Evolutionary conservation across 1,139 yeast species (phyloP).

Genomic region (Torulaspora pretoriensis): DNA sequence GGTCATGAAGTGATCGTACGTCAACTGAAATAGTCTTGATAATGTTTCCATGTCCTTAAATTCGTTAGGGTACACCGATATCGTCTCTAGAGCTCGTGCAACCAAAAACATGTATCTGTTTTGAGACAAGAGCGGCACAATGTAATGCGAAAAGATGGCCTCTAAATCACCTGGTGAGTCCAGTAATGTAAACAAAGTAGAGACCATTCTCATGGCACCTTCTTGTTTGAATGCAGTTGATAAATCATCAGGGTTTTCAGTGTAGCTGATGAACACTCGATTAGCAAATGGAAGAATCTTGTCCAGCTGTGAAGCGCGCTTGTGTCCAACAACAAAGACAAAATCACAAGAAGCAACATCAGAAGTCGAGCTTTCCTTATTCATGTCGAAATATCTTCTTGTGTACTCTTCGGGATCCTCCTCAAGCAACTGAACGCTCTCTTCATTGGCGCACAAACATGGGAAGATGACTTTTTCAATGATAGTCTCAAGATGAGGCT

Average conservation of each 20-base stretch:
- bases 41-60: slow-evolving; percentile 52
- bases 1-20: slow-evolving; percentile 37
- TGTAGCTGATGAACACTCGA: slow-evolving; percentile 45
- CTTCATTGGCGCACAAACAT: slow-evolving; percentile 52
- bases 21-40: slow-evolving; percentile 59
- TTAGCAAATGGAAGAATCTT: slow-evolving; percentile 47
- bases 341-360: slow-evolving; percentile 82
- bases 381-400: slow-evolving; percentile 63
- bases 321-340: slow-evolving; percentile 46
- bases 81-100: slow-evolving; percentile 80
- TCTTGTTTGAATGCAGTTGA: slow-evolving; percentile 66
- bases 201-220: slow-evolving; percentile 76
- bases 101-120: slow-evolving; percentile 66
- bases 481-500: slow-evolving; percentile 55
- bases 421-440: slow-evolving; percentile 58
- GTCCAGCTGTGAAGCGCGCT: slow-evolving; percentile 46
- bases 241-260: slow-evolving; percentile 37
- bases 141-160: slow-evolving; percentile 56
- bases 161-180: slow-evolving; percentile 67
- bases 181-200: slow-evolving; percentile 61
- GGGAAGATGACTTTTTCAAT: slow-evolving; percentile 60
- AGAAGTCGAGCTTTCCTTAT: slow-evolving; percentile 68
- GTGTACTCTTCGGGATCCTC: slow-evolving; percentile 73
- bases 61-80: slow-evolving; percentile 54
- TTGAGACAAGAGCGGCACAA: slow-evolving; percentile 61